Percentiles rank a stretch among this genome's conserved stretches.
Conservation (phyloP, 768 basidiomycete species). For the Podaxis sp. region DNA sequence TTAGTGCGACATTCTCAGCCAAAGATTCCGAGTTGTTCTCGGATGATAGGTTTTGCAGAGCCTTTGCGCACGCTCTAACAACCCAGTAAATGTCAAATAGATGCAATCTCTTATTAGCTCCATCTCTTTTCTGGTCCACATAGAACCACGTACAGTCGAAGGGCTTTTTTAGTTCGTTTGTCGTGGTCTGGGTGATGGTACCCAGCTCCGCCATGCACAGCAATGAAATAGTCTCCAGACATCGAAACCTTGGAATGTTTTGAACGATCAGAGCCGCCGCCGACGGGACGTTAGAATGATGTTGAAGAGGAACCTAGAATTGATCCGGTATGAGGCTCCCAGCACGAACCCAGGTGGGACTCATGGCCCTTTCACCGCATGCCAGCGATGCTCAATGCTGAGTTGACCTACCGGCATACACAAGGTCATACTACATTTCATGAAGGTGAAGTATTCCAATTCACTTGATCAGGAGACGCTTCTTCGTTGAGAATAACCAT, state of each 20-base stretch:
- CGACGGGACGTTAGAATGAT: not conserved
- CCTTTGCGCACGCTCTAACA: slow-evolving; percentile 52
- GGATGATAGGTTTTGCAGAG: slow-evolving; percentile 19
- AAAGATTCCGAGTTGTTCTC: not conserved
- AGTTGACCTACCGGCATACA: too few species aligned
- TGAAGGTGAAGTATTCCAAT: too few species aligned
- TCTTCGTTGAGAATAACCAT: too few species aligned
- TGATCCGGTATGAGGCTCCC: not conserved
- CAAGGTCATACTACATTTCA: too few species aligned
- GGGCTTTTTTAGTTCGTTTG: slow-evolving; percentile 49
- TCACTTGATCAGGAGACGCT: too few species aligned
- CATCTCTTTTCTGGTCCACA: too few species aligned
- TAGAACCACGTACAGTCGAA: slow-evolving; percentile 47
- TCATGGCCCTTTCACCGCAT: too few species aligned
- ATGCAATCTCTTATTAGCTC: too few species aligned
- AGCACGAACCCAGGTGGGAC: too few species aligned
- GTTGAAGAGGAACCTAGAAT: not conserved
- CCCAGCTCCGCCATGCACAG: slow-evolving; percentile 81
- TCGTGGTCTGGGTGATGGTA: slow-evolving; percentile 51
- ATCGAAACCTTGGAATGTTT: slow-evolving; percentile 11
- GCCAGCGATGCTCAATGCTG: too few species aligned
- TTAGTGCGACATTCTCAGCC: slow-evolving; percentile 27
- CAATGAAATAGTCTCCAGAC: slow-evolving; percentile 39
- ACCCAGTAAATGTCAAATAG: too few species aligned
- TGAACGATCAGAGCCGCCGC: not conserved